Percentiles rank a stretch among this genome's conserved stretches.
Conservation (phyloP, 257 asterid species). For the Solanum boliviense region DNA sequence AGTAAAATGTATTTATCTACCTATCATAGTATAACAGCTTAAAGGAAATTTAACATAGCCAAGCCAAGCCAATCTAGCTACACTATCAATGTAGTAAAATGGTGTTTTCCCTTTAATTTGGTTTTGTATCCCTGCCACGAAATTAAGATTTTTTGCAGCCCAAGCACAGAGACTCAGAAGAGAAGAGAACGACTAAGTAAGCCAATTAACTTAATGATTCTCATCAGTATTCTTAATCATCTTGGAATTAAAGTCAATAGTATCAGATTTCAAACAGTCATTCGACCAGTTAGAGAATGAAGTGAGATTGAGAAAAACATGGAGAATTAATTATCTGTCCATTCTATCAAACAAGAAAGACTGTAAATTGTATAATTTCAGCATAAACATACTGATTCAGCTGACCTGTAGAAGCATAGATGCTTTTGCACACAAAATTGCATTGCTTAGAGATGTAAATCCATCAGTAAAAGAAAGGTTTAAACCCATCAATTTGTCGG, state of each 20-base stretch:
- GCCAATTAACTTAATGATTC: not conserved
- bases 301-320: not conserved
- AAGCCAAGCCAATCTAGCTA: not conserved
- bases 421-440: conserved; percentile 78
- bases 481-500: conserved; percentile 66
- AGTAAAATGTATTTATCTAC: not conserved
- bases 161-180: not conserved
- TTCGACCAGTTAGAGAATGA: not conserved
- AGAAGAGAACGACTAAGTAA: not conserved
- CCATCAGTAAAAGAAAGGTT: conserved; percentile 55
- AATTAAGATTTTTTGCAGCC: not conserved
- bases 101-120: not conserved
- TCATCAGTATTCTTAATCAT: not conserved
- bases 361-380: not conserved
- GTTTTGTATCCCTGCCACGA: not conserved
- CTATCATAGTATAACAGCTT: not conserved
- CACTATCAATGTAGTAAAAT: not conserved
- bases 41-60: not conserved
- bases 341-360: not conserved
- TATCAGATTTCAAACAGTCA: not conserved
- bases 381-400: not conserved
- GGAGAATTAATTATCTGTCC: not conserved
- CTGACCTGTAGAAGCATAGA: conserved; percentile 86
- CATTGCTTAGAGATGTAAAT: conserved; percentile 49
- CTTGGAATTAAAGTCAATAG: not conserved